Evolutionary conservation across 805 yeast genomes (phyloP).

Genomic region (Candida awuae): DNA sequence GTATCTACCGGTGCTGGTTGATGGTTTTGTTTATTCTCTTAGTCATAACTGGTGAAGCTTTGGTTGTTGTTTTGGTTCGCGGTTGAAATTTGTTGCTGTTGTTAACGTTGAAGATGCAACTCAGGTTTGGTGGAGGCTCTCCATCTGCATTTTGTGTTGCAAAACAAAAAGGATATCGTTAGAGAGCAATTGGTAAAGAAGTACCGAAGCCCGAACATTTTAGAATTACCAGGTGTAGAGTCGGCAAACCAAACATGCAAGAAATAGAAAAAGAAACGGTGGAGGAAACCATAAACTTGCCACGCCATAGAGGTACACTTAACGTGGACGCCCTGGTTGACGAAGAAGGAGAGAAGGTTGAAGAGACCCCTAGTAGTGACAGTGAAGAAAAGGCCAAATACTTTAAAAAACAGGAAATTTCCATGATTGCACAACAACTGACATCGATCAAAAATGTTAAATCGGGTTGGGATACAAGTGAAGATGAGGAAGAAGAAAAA

Average conservation of each 20-base stretch:
- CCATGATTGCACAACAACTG: slow-evolving; percentile 1
- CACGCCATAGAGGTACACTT: slow-evolving; percentile 24
- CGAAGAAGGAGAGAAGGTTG: too few species aligned
- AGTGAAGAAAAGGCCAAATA: not conserved
- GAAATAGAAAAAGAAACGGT: slow-evolving; percentile 7
- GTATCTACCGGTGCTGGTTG: too few species aligned
- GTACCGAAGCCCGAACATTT: too few species aligned
- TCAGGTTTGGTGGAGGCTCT: not conserved
- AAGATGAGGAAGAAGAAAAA: slow-evolving; percentile 1
- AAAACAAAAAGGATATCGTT: too few species aligned
- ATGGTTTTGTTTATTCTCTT: too few species aligned
- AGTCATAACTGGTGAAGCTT: too few species aligned
- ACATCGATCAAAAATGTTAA: not conserved
- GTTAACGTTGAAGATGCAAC: not conserved
- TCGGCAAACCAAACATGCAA: too few species aligned
- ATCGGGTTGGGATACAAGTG: slow-evolving; percentile 13
- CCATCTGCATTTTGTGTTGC: not conserved
- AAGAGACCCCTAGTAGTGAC: slow-evolving; percentile 1
- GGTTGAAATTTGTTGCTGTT: too few species aligned
- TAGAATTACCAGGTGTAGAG: too few species aligned
- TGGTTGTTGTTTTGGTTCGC: too few species aligned
- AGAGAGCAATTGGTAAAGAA: too few species aligned
- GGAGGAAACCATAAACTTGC: slow-evolving; percentile 13
- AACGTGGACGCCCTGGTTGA: slow-evolving; percentile 22
- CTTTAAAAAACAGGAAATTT: not conserved